phyloP scores from a whole-genome alignment of 495 filamentous ascomycete genomes.

The Xylaria grammica region DNA sequence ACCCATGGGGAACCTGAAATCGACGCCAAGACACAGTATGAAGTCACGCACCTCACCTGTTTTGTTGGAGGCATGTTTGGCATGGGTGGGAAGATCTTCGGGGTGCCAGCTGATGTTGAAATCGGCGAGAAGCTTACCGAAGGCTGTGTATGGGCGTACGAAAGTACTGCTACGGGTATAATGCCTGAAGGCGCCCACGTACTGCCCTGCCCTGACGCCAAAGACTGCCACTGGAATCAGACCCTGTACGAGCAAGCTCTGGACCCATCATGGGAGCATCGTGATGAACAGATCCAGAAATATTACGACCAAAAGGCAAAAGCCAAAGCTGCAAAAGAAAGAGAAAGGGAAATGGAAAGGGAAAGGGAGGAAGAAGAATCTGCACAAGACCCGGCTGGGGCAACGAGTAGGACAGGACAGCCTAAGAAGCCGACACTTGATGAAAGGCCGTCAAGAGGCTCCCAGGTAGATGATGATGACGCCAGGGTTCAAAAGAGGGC shows the following conservation, averaged over 20 bases:
- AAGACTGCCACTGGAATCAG: conserved; percentile 78
- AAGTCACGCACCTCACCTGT: conserved; percentile 81
- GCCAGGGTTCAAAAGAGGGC: conserved; percentile 19
- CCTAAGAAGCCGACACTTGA: conserved; percentile 4
- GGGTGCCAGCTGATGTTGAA: conserved; percentile 76
- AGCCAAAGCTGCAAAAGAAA: conserved; percentile 37
- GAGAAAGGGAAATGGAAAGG: conserved; percentile 29
- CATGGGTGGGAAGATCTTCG: conserved; percentile 85
- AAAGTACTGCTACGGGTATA: conserved; percentile 78
- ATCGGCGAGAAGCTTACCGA: conserved; percentile 84
- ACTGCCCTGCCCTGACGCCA: conserved; percentile 67
- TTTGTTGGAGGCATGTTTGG: conserved; percentile 95
- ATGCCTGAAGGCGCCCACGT: conserved; percentile 82
- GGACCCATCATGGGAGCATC: conserved; percentile 52
- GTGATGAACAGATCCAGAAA: conserved; percentile 45
- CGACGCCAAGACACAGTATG: conserved; percentile 54
- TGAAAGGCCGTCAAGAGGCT: background rate
- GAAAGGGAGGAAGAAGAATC: conserved; percentile 29
- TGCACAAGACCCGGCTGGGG: conserved; percentile 16
- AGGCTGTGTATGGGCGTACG: conserved; percentile 94
- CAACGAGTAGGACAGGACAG: conserved; percentile 17
- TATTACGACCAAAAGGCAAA: conserved; percentile 44
- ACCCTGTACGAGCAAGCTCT: conserved; percentile 63
- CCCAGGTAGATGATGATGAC: conserved; percentile 16
- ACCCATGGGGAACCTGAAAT: conserved; percentile 44